phyloP scores from a whole-genome alignment of 2,329 filamentous ascomycete genomes.

The Phoma herbarum region DNA sequence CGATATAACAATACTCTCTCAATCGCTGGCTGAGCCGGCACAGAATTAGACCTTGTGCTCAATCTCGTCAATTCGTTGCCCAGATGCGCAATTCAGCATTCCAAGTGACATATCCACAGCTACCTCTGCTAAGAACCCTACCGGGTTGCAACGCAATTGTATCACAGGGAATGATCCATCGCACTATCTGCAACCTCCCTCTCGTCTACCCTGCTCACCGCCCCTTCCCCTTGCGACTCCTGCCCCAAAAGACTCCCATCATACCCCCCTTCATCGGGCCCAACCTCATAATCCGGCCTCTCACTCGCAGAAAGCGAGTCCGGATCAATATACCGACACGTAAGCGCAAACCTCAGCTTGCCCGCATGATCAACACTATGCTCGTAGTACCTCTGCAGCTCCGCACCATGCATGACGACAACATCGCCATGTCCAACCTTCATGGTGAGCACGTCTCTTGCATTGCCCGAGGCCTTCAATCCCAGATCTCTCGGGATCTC shows the following conservation, averaged over 20 bases:
- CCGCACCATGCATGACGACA: conserved; percentile 68
- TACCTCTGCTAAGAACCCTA: no score
- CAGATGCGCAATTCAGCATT: no score
- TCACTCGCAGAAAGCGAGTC: conserved; percentile 46
- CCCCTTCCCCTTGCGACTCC: not conserved
- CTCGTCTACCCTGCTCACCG: not conserved
- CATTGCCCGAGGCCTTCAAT: conserved; percentile 41
- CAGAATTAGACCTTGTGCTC: no score
- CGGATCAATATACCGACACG: conserved; percentile 62
- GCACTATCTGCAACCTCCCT: not conserved
- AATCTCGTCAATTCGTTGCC: no score
- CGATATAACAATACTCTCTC: no score
- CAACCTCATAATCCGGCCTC: conserved; percentile 49
- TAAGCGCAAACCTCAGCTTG: conserved; percentile 65
- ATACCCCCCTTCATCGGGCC: conserved; percentile 47
- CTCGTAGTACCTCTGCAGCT: conserved; percentile 69
- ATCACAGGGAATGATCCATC: not conserved
- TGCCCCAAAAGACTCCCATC: conserved; percentile 36
- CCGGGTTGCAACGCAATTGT: no score
- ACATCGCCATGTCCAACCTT: conserved; percentile 70
- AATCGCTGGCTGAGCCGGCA: no score
- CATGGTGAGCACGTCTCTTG: conserved; percentile 55
- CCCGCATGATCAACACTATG: conserved; percentile 63
- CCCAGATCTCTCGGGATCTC: conserved; percentile 51
- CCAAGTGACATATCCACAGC: no score